Conservation (phyloP, 352 stramenopile genomes). For the Phytophthora quininea region DNA sequence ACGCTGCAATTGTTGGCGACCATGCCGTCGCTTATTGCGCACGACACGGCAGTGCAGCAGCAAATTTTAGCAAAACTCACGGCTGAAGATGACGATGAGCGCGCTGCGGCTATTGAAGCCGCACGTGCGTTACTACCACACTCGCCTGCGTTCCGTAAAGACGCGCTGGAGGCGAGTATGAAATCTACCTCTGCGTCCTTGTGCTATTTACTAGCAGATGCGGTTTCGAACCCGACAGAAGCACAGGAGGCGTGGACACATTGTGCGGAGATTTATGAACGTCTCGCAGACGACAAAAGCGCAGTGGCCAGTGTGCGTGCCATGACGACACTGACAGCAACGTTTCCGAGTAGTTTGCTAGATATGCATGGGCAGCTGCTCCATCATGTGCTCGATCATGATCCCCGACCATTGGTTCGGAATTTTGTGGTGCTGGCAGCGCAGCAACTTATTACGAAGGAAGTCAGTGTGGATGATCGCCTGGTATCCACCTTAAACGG, state of each 20-base stretch:
- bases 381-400: slow-evolving; percentile 36
- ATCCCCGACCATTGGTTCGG: slow-evolving; percentile 33
- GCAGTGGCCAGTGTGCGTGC: slow-evolving; percentile 34
- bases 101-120: slow-evolving; percentile 38
- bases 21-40: slow-evolving; percentile 45
- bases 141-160: slow-evolving; percentile 32
- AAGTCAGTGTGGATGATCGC: slow-evolving; percentile 10
- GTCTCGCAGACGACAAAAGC: slow-evolving; percentile 36
- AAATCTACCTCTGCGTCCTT: slow-evolving; percentile 16
- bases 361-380: slow-evolving; percentile 39
- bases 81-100: slow-evolving; percentile 29
- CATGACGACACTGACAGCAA: slow-evolving; percentile 39
- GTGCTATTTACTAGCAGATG: slow-evolving; percentile 27
- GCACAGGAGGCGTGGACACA: slow-evolving; percentile 49
- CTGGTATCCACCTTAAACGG: slow-evolving; percentile 26
- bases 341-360: slow-evolving; percentile 23
- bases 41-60: slow-evolving; percentile 32
- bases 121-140: slow-evolving; percentile 31
- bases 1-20: slow-evolving; percentile 48
- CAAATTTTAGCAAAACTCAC: slow-evolving; percentile 25
- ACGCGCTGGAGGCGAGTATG: slow-evolving; percentile 28
- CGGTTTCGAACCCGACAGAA: slow-evolving; percentile 27
- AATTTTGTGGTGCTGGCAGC: slow-evolving; percentile 42
- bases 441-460: slow-evolving; percentile 28
- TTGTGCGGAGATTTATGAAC: slow-evolving; percentile 49